Evolutionary conservation across 768 basidiomycete genomes (phyloP).

Genomic region (Phanerochaete sordida): DNA sequence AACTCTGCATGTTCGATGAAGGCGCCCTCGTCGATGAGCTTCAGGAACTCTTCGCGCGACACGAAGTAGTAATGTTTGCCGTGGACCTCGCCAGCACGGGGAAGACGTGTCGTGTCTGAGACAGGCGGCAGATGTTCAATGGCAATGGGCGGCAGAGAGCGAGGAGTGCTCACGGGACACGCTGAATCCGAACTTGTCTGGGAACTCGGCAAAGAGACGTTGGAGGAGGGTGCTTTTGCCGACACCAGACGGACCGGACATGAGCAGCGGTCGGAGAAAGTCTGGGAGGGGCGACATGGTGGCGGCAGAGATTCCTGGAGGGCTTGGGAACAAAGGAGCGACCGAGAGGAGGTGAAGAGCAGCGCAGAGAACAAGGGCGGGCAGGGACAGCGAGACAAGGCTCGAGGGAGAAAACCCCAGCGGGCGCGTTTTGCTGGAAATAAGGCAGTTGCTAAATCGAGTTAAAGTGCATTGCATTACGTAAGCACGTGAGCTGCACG

Average conservation of each 20-base stretch:
- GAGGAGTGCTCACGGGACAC: constrained; percentile 67
- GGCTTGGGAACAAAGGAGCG: constrained; percentile 9
- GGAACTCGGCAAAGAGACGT: constrained; percentile 76
- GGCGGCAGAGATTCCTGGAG: constrained; percentile 3
- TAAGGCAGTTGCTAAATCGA: constrained; percentile 1
- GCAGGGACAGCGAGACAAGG: not conserved
- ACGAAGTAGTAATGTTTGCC: constrained; percentile 91
- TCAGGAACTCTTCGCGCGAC: constrained; percentile 61
- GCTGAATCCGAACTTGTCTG: constrained; percentile 87
- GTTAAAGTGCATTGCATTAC: not conserved
- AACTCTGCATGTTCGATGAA: constrained; percentile 97
- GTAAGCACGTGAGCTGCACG: not conserved
- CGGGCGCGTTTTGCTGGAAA: not conserved
- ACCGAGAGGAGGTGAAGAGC: constrained; percentile 7
- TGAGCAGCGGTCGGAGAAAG: constrained; percentile 72
- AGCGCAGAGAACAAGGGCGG: constrained; percentile 1
- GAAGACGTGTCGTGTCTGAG: constrained; percentile 84
- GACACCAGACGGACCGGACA: constrained; percentile 91
- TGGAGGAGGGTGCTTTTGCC: constrained; percentile 90
- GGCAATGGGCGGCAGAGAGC: not conserved
- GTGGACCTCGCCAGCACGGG: constrained; percentile 77
- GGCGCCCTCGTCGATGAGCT: constrained; percentile 62
- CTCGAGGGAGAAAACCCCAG: not conserved
- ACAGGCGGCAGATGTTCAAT: constrained; percentile 8
- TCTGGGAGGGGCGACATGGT: constrained; percentile 29